phyloP scores from a whole-genome alignment of 2,329 filamentous ascomycete genomes.

The Aspergillus aculeatinus region DNA sequence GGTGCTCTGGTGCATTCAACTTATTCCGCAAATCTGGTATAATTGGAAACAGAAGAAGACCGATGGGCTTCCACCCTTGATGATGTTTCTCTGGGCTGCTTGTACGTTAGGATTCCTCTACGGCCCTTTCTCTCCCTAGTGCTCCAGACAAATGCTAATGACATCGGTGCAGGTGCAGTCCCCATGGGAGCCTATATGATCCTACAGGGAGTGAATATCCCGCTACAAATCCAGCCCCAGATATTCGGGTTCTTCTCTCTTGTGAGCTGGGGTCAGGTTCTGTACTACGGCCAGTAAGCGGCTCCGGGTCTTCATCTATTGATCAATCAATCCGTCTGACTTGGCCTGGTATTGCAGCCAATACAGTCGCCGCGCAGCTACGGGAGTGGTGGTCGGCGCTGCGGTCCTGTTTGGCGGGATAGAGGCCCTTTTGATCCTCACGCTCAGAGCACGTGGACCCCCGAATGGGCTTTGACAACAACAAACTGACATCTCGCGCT shows the following conservation, averaged over 20 bases:
- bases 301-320: neutral
- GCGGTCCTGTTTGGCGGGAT: conserved; percentile 52
- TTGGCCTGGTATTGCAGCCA: conserved; percentile 16
- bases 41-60: conserved; percentile 63
- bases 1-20: conserved; percentile 42
- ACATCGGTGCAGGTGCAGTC: conserved; percentile 36
- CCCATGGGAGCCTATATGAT: conserved; percentile 55
- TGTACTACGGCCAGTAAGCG: conserved; percentile 52
- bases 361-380: conserved; percentile 49
- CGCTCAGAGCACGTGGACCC: conserved; percentile 48
- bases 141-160: neutral
- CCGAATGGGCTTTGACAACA: neutral
- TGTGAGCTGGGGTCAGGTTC: conserved; percentile 53
- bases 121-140: neutral
- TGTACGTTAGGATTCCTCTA: conserved; percentile 36
- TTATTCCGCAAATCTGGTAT: conserved; percentile 56
- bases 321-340: conserved; percentile 7
- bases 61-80: conserved; percentile 58
- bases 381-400: conserved; percentile 41
- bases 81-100: conserved; percentile 65
- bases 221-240: conserved; percentile 56
- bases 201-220: conserved; percentile 56
- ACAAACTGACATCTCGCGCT: neutral
- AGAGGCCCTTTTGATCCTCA: conserved; percentile 58
- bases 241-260: conserved; percentile 52